Percentiles rank a stretch among this genome's conserved stretches.
Evolutionary conservation across 805 yeast genomes (phyloP).

Genomic region (Wickerhamomyces ciferrii): DNA sequence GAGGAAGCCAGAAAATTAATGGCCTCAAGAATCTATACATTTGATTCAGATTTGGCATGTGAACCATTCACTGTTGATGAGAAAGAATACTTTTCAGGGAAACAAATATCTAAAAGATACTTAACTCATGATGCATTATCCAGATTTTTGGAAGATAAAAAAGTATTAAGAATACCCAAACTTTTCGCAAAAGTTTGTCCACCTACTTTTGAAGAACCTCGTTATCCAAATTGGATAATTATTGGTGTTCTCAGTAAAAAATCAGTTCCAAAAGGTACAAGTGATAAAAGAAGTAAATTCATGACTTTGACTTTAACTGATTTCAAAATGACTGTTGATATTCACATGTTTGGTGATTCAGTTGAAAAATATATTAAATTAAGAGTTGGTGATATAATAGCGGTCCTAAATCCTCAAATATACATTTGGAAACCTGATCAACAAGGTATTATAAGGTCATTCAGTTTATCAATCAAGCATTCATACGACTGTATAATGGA

Average conservation of each 20-base stretch:
- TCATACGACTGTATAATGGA: constrained; percentile 54
- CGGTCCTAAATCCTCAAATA: constrained; percentile 69
- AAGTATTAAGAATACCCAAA: constrained; percentile 52
- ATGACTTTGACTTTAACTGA: constrained; percentile 63
- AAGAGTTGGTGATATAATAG: constrained; percentile 67
- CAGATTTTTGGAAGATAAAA: constrained; percentile 38
- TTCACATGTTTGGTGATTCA: constrained; percentile 63
- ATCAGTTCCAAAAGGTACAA: constrained; percentile 42
- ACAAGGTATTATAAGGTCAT: constrained; percentile 30
- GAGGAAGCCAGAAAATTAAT: constrained; percentile 21
- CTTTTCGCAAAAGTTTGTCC: constrained; percentile 61
- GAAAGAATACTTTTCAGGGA: constrained; percentile 40
- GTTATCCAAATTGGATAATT: constrained; percentile 71
- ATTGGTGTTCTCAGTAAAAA: constrained; percentile 66
- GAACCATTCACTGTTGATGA: constrained; percentile 32
- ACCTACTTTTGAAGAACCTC: constrained; percentile 66
- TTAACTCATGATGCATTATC: constrained; percentile 31
- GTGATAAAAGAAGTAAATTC: constrained; percentile 43
- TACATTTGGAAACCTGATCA: constrained; percentile 30
- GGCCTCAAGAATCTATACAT: constrained; percentile 33
- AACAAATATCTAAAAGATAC: constrained; percentile 40
- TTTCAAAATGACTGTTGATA: constrained; percentile 51
- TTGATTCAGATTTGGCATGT: constrained; percentile 23
- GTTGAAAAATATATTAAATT: constrained; percentile 70
- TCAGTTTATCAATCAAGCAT: constrained; percentile 52